Evolutionary conservation across 768 basidiomycete species (phyloP).

Genomic region (Leccinellum rugosiceps): DNA sequence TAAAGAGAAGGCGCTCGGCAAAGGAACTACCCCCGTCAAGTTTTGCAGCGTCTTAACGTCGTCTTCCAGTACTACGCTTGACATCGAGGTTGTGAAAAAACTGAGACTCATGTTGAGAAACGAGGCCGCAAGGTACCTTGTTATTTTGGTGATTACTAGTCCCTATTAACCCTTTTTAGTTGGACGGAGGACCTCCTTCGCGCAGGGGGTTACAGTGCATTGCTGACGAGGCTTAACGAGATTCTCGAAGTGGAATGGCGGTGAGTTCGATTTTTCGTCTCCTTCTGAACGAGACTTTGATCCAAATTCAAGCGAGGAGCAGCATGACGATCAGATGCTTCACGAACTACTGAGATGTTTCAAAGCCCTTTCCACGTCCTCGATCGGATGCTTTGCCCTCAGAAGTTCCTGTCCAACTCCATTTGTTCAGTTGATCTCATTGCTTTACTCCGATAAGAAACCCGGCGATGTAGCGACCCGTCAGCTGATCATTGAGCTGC

Average conservation of each 20-base stretch:
- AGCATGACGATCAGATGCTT: constrained; percentile 93
- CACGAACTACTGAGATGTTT: constrained; percentile 91
- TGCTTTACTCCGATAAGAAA: constrained; percentile 97
- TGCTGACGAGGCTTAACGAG: constrained; percentile 84
- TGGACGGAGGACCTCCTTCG: constrained; percentile 89
- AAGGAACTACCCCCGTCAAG: constrained; percentile 58
- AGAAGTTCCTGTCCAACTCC: constrained; percentile 88
- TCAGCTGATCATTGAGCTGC: constrained; percentile 85
- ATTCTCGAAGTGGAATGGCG: constrained; percentile 96
- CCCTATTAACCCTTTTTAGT: constrained; percentile 36
- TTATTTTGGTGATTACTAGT: neutral
- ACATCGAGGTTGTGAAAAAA: constrained; percentile 86
- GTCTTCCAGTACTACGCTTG: constrained; percentile 70
- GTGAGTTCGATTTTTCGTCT: constrained; percentile 41
- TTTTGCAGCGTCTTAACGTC: constrained; percentile 66
- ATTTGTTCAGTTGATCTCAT: constrained; percentile 74
- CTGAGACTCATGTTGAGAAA: constrained; percentile 83
- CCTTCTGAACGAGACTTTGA: constrained; percentile 5
- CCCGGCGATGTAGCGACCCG: constrained; percentile 91
- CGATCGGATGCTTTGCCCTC: constrained; percentile 85
- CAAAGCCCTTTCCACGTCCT: constrained; percentile 88
- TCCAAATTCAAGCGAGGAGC: constrained; percentile 73
- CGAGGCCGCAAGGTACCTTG: constrained; percentile 75
- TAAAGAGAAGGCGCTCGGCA: constrained; percentile 54
- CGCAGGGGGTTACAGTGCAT: constrained; percentile 79